These are phyloP conservation scores for Coniochaeta sp. DNA, from an alignment of 2,329 filamentous ascomycete genomes.

Conservation along the genomic window DNA sequence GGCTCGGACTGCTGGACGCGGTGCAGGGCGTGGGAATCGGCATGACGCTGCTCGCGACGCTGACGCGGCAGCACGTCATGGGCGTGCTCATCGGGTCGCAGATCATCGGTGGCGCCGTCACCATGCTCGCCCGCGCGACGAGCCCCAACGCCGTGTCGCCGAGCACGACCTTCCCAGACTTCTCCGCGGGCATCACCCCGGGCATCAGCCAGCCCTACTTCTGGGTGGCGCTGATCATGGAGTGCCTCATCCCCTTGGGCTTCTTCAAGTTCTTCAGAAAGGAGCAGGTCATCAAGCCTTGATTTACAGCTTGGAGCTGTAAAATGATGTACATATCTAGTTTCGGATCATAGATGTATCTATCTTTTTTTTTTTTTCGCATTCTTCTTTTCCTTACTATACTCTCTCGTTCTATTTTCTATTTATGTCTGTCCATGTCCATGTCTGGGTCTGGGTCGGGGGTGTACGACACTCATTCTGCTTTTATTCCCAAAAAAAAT, in stretches of 20 bases:
- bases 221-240: constrained; percentile 51
- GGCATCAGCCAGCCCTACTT: constrained; percentile 48
- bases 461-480: not conserved
- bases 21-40: constrained; percentile 61
- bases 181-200: constrained; percentile 37
- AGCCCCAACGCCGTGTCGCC: constrained; percentile 56
- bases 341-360: not conserved
- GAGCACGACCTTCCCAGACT: constrained; percentile 56
- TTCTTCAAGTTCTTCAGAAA: constrained; percentile 51
- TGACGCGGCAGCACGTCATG: constrained; percentile 57
- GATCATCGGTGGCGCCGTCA: constrained; percentile 53
- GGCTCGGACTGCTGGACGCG: constrained; percentile 58
- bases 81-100: constrained; percentile 55
- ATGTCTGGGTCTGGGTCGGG: not conserved
- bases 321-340: not conserved
- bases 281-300: constrained; percentile 50
- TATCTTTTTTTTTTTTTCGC: not conserved
- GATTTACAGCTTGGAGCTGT: not conserved
- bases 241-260: constrained; percentile 50
- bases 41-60: constrained; percentile 59
- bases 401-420: not conserved
- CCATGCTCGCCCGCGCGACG: constrained; percentile 53
- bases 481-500: not conserved
- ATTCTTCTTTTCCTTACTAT: not conserved
- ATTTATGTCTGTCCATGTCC: not conserved